Conservation (phyloP, 306 rosid species). For the Canavalia ensiformis region DNA sequence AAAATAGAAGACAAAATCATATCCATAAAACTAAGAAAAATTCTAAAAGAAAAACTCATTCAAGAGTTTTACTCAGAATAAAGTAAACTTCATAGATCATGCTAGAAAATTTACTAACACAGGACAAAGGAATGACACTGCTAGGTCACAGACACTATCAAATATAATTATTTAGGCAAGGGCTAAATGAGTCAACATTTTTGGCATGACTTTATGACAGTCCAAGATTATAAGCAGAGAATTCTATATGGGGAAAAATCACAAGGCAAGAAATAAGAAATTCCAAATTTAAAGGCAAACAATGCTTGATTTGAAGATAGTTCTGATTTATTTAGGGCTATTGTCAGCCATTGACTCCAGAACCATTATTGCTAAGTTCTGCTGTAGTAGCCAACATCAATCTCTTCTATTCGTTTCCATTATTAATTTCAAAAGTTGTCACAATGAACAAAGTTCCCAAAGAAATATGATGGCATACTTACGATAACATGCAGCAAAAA, state of each 20-base stretch:
- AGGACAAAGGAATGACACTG: conserved; percentile 4
- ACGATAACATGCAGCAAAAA: conserved; percentile 11
- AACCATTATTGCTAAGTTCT: conserved; percentile 22
- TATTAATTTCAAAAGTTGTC: conserved; percentile 2
- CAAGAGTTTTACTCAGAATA: conserved; percentile 38
- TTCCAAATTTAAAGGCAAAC: conserved; percentile 29
- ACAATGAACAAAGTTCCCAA: conserved; percentile 14
- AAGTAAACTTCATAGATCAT: conserved; percentile 19
- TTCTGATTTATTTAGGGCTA: conserved; percentile 18
- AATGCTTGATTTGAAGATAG: conserved; percentile 20
- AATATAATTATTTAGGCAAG: conserved; percentile 14
- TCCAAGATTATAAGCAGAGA: conserved; percentile 11
- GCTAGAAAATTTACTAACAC: conserved; percentile 1
- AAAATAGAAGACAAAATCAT: conserved; percentile 32
- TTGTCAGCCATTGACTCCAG: neutral
- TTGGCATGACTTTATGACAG: neutral
- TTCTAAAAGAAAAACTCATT: conserved; percentile 19
- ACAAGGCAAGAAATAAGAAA: neutral
- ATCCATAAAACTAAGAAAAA: neutral
- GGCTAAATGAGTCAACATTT: neutral
- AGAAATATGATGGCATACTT: neutral
- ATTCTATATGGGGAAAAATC: conserved; percentile 1
- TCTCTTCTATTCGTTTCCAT: neutral
- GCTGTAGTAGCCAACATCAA: neutral
- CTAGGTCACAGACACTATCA: neutral